Base-by-base conservation (phyloP, 148 eudicot species). In the Dysphania ambrosioides region DNA sequence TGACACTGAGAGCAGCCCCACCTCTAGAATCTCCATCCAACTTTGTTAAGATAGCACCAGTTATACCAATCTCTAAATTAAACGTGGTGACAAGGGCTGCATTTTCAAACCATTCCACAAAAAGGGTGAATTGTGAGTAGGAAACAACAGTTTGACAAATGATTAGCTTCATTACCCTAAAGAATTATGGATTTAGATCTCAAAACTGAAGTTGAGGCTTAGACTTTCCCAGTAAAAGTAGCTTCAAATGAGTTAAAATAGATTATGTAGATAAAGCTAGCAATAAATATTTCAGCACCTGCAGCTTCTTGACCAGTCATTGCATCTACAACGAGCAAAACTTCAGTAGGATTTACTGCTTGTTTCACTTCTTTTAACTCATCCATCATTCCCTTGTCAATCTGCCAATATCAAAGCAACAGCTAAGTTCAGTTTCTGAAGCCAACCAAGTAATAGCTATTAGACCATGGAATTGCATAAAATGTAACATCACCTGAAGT, bases 301-400 rank as follows among this genome's bases (percentile, higher is more conserved):
- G 97, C 98, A 79, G 98, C 97, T 90, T 94, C 97, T 87, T 94
- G 98, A 66, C 98, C 98, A 77, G 97, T 94, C 98, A 94, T 94
- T 76, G 98, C 96, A 90, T 92, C 98, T 34, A 94, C 98, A 59
- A 94, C 97, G 71, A 94, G 97, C 83, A 94, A 80, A 83, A 92
- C 87, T 85, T 94, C 97, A 8, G 97, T 90, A 72, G 98, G 98
- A 77, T 94, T 90, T 67, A 90, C 69, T 67, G 79, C 90, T 68
- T 72, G 82, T 82, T 94, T 94, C 57, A 94, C 98, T 70, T 90
- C 98, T 84, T 92, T 94, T 53, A 94, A 77, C 80, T 94, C 98
- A 82, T 92, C 93, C 97, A 94, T 94, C 97, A 94, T 94, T 10
- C 83, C 80, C 83, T 86, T 90, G 83, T 94, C 96, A 79, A 94